Evolutionary conservation across 2,329 filamentous ascomycete species (phyloP), one percentile per base, ranked within the genome.

Genomic region (Fusarium graminum): DNA sequence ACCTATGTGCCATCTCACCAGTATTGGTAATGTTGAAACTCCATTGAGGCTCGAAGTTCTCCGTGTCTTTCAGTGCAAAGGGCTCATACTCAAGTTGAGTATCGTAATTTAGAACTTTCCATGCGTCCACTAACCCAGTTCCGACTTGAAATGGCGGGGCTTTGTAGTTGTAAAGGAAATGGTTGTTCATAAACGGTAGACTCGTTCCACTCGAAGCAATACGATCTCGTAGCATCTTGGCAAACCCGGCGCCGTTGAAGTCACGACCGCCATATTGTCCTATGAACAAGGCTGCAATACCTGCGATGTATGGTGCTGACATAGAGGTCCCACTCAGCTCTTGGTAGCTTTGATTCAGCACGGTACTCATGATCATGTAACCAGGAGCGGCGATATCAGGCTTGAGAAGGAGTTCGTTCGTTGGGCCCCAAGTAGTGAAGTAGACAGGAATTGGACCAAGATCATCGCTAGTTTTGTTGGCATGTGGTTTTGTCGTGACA

Each of bases 301-400:
- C 85, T 36, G 84, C 83, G 25, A 85, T 77, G 57, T 85, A 85
- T 1, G 85, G 85, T 7, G 81, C 81, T 1, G 85, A 81, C 85
- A 88, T 87, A 1, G 83, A 86, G 0, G 86, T 87, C 42, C 85
- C 85, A 42, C 79, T 82, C 52, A 83, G 75, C 8, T 82, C 75
- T 14, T 78, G 79, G 62, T 84, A 87, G 11, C 59, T 66, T 25
- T 76, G 75, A 25, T 80, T 73, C 3, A 80, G 77, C 42, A 80
- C 81, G 3, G 84, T 86, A 41, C 82, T 85, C 52, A 83, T 76
- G 44, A 87, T 84, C 29, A 80, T 75, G 47, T 79, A 80, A 13
- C 84, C 83, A 2, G 83, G 83, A 0, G 82, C 80, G 14, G 80
- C 79, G 46, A 86, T 74, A 45, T 86, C 80, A 6, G 84, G 83